Evolutionary conservation across 345 rosid species (phyloP), one percentile per base, ranked within the genome.

Genomic region (Lumnitzera littorea): DNA sequence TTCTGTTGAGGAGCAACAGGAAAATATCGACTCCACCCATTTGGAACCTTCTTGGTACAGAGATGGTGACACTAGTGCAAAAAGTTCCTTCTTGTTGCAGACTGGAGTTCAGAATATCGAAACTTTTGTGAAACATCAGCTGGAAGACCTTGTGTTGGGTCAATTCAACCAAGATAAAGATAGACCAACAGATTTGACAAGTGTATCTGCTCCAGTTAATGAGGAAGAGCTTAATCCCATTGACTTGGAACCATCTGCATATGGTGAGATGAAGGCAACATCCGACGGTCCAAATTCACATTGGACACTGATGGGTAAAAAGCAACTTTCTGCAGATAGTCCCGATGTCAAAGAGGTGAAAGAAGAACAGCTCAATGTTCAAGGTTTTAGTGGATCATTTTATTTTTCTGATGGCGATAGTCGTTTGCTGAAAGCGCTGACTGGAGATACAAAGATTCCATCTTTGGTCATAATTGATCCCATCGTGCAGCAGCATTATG

Each of bases 381-480:
- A 63, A 67, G 75, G 67, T 50, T 85, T 89, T 62, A 68, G 48
- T 46, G 91, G 88, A 66, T 75, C 87, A 51, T 90, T 92, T 78
- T 80, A 78, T 75, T 84, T 87, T 75, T 69, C 76, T 71, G 97
- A 92, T 73, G 94, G 85, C 65, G 84, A 92, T 74, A 78, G 80
- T 62, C 76, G 61, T 27, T 74, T 90, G 60, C 76, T 87, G 56
- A 71, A 69, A 61, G 66, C 80, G 57, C 67, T 92, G 71, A 90
- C 97, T 60, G 95, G 91, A 74, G 78, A 73, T 55, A 72, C 75
- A 61, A 79, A 70, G 70, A 74, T 87, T 70, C 99, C 99, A 24
- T 90, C 97, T 14, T 69, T 80, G 68, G 90, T 80, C 48, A 77
- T 87, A 62, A 63, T 87, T 64, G 86, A 92, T 74, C 96, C 99